phyloP scores from a whole-genome alignment of 2,329 filamentous ascomycete genomes.

The Aspergillus glaucus region DNA sequence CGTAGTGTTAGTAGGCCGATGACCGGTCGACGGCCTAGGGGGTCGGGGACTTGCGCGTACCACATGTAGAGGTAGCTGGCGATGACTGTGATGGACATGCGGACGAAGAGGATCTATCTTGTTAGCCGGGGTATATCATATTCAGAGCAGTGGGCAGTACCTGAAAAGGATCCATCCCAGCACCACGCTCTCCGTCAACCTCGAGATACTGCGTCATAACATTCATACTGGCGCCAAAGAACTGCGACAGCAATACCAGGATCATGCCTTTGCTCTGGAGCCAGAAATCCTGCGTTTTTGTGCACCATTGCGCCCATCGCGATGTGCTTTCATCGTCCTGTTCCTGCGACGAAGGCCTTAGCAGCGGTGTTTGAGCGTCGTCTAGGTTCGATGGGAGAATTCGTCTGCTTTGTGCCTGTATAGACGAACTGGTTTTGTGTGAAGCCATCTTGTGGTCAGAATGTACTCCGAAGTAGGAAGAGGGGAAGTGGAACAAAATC shows the following conservation, averaged over 20 bases:
- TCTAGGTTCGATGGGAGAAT: neutral
- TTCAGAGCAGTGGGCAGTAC: slow-evolving; percentile 21
- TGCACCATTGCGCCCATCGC: neutral
- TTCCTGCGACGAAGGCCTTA: neutral
- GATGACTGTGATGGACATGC: slow-evolving; percentile 68
- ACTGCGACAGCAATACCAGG: slow-evolving; percentile 66
- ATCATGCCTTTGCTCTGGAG: slow-evolving; percentile 63
- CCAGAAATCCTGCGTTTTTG: slow-evolving; percentile 41
- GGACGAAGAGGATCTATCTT: slow-evolving; percentile 62
- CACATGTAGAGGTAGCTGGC: slow-evolving; percentile 68
- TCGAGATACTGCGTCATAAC: slow-evolving; percentile 71
- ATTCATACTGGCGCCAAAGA: slow-evolving; percentile 84
- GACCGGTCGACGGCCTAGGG: slow-evolving; percentile 62
- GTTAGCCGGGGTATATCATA: neutral
- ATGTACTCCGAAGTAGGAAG: neutral
- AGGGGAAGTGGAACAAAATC: neutral
- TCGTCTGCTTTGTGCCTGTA: neutral
- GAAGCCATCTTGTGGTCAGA: neutral
- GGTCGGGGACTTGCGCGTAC: slow-evolving; percentile 59
- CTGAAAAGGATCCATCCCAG: slow-evolving; percentile 75
- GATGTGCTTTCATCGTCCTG: neutral
- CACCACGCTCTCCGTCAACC: slow-evolving; percentile 55
- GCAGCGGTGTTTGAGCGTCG: neutral
- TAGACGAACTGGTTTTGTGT: neutral
- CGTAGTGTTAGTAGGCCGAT: slow-evolving; percentile 61